These are phyloP conservation scores for Elsinoe necatrix DNA, from an alignment of 2,329 filamentous ascomycete species.

Conservation along the genomic window DNA sequence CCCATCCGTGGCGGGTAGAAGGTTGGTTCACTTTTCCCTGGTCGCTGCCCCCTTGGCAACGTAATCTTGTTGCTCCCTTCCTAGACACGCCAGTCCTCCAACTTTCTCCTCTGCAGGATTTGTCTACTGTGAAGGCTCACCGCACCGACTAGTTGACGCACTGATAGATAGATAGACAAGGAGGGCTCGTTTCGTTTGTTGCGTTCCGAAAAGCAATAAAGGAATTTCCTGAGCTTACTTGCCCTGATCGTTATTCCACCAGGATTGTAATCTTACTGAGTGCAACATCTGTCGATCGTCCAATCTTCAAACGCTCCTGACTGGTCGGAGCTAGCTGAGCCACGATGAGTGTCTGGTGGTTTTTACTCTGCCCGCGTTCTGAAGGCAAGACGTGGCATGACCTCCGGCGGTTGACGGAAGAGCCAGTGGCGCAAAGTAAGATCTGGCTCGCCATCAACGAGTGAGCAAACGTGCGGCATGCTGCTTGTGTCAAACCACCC, in stretches of 20 bases:
- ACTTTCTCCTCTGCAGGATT: background rate
- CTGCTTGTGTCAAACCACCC: constrained; percentile 10
- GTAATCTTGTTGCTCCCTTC: constrained; percentile 12
- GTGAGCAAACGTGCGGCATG: constrained; percentile 9
- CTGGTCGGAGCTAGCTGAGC: constrained; percentile 6
- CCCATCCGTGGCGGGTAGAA: constrained; percentile 13
- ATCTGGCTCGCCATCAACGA: constrained; percentile 2
- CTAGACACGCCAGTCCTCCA: constrained; percentile 7
- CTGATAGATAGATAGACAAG: background rate
- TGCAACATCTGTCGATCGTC: constrained; percentile 7
- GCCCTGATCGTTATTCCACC: background rate
- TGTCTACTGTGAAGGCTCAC: background rate
- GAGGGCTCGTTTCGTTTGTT: background rate
- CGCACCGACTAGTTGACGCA: background rate
- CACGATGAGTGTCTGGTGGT: background rate
- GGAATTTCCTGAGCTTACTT: background rate
- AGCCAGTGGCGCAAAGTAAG: constrained; percentile 9
- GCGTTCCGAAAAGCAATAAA: constrained; percentile 7
- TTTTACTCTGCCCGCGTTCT: background rate
- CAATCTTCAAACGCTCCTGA: background rate
- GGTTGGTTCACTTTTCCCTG: constrained; percentile 11
- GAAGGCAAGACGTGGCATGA: constrained; percentile 8
- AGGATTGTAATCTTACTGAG: constrained; percentile 4
- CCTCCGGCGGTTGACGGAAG: constrained; percentile 7
- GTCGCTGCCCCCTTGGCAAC: constrained; percentile 14